Evolutionary conservation across 2,329 filamentous ascomycete genomes (phyloP).

Genomic region (Elsinoe necatrix): DNA sequence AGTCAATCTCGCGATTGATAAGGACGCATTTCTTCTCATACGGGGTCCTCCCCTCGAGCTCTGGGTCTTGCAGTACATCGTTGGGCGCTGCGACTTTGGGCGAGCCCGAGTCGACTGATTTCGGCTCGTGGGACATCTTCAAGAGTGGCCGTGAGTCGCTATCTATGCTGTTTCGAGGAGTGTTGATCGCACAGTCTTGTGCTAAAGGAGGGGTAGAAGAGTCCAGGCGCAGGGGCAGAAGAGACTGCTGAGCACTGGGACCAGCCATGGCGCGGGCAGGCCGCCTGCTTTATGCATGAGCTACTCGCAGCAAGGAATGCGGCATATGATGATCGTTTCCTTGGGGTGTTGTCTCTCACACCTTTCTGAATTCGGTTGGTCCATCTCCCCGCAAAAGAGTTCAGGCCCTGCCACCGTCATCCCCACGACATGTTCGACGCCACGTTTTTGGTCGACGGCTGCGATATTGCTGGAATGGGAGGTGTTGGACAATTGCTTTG

Average conservation of each 20-base stretch:
- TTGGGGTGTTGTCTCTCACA: no score
- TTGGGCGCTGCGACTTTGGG: neutral
- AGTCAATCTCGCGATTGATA: conserved; percentile 43
- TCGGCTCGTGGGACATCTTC: conserved; percentile 9
- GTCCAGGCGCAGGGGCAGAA: neutral
- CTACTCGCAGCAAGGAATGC: neutral
- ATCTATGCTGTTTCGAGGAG: neutral
- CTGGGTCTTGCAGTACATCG: conserved; percentile 9
- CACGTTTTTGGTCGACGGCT: conserved; percentile 1
- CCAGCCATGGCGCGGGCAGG: neutral
- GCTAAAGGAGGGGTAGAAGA: neutral
- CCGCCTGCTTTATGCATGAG: conserved; percentile 1
- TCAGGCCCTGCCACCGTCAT: neutral
- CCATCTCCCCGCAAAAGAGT: no score
- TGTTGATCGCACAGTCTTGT: neutral
- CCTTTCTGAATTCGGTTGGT: no score
- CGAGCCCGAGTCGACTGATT: conserved; percentile 8
- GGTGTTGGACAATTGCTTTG: no score
- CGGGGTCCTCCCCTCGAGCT: conserved; percentile 27
- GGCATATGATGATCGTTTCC: no score
- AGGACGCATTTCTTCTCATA: conserved; percentile 39
- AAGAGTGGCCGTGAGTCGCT: conserved; percentile 2
- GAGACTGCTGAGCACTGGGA: neutral
- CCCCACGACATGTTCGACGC: neutral
- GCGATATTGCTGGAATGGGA: no score